Base-by-base conservation (phyloP, 1,139 yeast genomes). In the Yamadazyma sp. region DNA sequence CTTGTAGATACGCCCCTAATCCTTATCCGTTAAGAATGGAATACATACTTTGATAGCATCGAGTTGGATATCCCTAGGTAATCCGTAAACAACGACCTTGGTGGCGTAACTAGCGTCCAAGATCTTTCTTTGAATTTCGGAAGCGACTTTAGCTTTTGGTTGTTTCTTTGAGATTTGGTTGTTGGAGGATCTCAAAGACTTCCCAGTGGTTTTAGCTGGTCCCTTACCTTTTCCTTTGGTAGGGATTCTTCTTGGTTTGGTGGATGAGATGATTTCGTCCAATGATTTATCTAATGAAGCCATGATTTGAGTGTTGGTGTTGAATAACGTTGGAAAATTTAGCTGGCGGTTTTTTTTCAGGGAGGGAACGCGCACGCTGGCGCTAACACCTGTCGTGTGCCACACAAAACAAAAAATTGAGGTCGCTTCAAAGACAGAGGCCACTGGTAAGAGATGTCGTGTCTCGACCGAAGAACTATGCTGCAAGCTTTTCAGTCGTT, bases 261-360 rank as follows among this genome's bases (percentile, higher is more conserved):
- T 59, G 46, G 87, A 69, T 47, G 95, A 77, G 62, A 92, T 87
- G 62, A 92, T 92, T 58, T 91, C 98, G 72, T 92, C 98, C 61
- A 92, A 81, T 41, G 98, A 88, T 73, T 87, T 85, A 73, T 92
- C 97, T 69, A 92, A 79, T 34, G 54, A 48, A 41, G 54, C 49
- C 53, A 48, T 49, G 18, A 28, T 28, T 20, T 6, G 22, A 6
- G 22, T 20, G 5, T 20, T 20, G 22, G 5, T 5, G 22, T 20
- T 20, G 22, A 8, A 20, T 20, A 20, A n/a, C n/a, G n/a, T n/a
- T n/a, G n/a, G 22, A 20, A 20, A 20, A 20, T 6, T 20, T 20
- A 20, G 8, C 5, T 8, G 22, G 8, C 8, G 22, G 8, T 20
- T 20, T 20, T 20, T 20, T 20, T 20, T 26, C 11, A 9, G 25